Evolutionary conservation across 129 eudicot genomes (phyloP), one percentile per base, ranked within the genome.

Genomic region (Saposhnikovia divaricata): DNA sequence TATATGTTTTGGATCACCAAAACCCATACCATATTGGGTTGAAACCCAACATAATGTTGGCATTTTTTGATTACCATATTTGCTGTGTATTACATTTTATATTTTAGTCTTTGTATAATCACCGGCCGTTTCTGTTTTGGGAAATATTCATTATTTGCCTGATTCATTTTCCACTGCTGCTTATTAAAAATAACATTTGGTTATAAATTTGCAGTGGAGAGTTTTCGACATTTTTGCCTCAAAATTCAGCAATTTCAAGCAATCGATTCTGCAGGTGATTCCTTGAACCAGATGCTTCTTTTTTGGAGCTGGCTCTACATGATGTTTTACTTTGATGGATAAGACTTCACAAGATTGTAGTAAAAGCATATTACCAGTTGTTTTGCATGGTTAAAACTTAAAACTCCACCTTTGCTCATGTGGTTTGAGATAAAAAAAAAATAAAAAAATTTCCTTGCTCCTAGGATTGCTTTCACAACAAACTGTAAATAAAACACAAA

Each of bases 181-280:
- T 34, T 78, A 71, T 72, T 44, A 69, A 71, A 76, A 11, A 12
- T 76, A 65, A 70, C 79, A 34, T n/a, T 18, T 38, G 25, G 10
- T 10, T 44, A 66, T 72, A 45, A 75, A 38, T 73, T 71, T 72
- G 63, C 83, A 94, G 98, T 97, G 97, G 65, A 90, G 92, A 19
- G 90, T 92, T 84, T 81, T 95, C 91, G 97, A 95, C 81, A 93
- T 96, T 79, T 95, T 95, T 83, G 98, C 92, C 53, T 96, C 97
- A 50, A 95, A 95, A 80, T 92, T 95, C 83, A 90, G 87, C 88
- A 92, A 93, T 69, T 92, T 92, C 66, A 92, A 92, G 94, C 92
- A 89, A 75, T 92, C 90, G 27, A 90, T 95, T 81, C 91, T 96
- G n/a, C 98, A 94, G 98, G 98, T 94, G 78, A 74, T 61, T 19